These are phyloP conservation scores for Podila clonocystis DNA, from an alignment of 192 early-diverging fungal species.

Conservation along the genomic window DNA sequence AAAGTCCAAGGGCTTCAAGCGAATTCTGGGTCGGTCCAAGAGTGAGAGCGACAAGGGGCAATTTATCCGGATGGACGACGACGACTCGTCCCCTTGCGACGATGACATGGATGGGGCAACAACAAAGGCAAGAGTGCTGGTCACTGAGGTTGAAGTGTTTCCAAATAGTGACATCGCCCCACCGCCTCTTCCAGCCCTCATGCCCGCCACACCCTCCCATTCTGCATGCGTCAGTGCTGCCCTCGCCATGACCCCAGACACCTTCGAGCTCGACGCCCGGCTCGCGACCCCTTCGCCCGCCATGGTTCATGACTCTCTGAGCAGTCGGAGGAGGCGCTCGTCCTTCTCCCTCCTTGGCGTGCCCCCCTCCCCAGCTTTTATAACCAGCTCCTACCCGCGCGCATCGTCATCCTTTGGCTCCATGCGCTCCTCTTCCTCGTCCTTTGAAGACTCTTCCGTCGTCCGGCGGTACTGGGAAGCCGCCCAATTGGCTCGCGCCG, in stretches of 20 bases:
- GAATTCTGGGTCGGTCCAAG: not conserved
- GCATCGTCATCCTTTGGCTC: not conserved
- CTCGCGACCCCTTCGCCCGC: not conserved
- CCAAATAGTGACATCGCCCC: not conserved
- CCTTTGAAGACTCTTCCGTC: slow-evolving; percentile 4
- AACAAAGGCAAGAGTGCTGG: not conserved
- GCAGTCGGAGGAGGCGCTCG: not conserved
- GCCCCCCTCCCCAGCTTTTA: not conserved
- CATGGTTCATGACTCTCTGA: not conserved
- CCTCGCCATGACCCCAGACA: not conserved
- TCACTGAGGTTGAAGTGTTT: not conserved
- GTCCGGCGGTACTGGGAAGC: slow-evolving; percentile 8
- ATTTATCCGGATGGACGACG: slow-evolving; percentile 23
- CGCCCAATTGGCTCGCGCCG: not conserved
- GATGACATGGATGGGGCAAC: not conserved
- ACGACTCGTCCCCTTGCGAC: slow-evolving; percentile 7
- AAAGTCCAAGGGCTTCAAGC: not conserved
- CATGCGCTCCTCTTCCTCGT: not conserved
- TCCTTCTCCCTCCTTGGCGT: not conserved
- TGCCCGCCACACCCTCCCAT: not conserved
- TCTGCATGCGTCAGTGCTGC: not conserved
- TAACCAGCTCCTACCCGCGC: not conserved
- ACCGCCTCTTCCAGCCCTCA: not conserved
- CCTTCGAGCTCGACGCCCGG: not conserved
- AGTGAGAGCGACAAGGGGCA: slow-evolving; percentile 1